These are phyloP conservation scores for Gloeostereum incarnatum DNA, from an alignment of 768 basidiomycete genomes.

Conservation along the genomic window DNA sequence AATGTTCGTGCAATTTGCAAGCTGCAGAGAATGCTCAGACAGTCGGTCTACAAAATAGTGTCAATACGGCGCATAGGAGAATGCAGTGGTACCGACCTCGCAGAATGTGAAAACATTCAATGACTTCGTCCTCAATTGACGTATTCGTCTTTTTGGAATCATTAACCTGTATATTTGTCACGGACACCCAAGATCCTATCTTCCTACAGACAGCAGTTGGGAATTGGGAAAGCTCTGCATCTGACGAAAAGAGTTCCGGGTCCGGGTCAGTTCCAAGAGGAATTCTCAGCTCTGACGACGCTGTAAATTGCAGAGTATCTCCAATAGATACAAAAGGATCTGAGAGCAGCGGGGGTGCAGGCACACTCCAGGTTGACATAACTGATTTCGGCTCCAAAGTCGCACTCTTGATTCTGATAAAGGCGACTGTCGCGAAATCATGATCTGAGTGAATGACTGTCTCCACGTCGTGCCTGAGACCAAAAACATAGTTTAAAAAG, in stretches of 20 bases:
- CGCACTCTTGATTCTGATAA: slow-evolving; percentile 70
- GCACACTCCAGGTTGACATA: slow-evolving; percentile 11
- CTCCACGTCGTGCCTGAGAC: slow-evolving; percentile 48
- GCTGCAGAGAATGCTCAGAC: slow-evolving; percentile 30
- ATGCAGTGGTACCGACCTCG: slow-evolving; percentile 33
- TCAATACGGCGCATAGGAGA: not conserved
- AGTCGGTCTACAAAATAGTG: slow-evolving; percentile 40
- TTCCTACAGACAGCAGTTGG: slow-evolving; percentile 15
- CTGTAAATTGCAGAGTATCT: no score
- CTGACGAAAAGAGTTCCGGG: no score
- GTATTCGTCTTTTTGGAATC: slow-evolving; percentile 12
- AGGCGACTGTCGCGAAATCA: slow-evolving; percentile 87
- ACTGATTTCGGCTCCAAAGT: slow-evolving; percentile 45
- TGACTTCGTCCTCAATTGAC: slow-evolving; percentile 64
- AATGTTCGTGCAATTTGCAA: slow-evolving; percentile 63
- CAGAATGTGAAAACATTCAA: slow-evolving; percentile 54
- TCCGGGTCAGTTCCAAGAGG: no score
- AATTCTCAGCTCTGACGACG: no score
- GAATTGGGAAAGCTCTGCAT: not conserved
- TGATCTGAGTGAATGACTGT: slow-evolving; percentile 72
- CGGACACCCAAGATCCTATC: slow-evolving; percentile 60
- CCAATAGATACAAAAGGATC: slow-evolving; percentile 22
- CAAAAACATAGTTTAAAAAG: slow-evolving; percentile 3
- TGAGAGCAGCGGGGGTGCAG: slow-evolving; percentile 47
- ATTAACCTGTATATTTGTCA: slow-evolving; percentile 44